A percentile compares a stretch with the other conserved stretches of the same genome.
phyloP scores from a whole-genome alignment of 495 filamentous ascomycete genomes.

The Trichoderma orchidacearum region DNA sequence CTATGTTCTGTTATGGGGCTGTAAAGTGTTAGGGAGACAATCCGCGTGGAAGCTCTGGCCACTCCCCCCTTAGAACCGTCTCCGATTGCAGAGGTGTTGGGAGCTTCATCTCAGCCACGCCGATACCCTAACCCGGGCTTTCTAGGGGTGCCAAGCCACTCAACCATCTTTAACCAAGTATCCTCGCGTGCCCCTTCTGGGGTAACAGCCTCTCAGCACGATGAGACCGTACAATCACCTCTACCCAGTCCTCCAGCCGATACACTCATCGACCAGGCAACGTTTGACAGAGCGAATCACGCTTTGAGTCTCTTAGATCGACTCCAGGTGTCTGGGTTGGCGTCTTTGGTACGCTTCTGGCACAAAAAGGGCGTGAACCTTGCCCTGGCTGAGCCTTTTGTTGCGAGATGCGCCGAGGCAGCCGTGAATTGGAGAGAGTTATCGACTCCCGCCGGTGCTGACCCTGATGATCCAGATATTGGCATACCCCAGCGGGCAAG shows the following conservation, averaged over 20 bases:
- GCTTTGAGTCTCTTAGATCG: neutral
- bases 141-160: slow-evolving; percentile 29
- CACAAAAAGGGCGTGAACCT: neutral
- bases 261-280: neutral
- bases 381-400: neutral
- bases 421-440: neutral
- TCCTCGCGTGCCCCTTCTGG: neutral
- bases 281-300: neutral
- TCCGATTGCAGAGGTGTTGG: neutral
- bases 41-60: neutral
- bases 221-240: neutral
- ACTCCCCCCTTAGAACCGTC: slow-evolving; percentile 6
- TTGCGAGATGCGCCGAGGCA: neutral
- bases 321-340: neutral
- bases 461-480: neutral
- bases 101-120: slow-evolving; percentile 4
- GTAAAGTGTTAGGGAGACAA: neutral
- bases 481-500: neutral
- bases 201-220: slow-evolving; percentile 7
- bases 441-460: neutral
- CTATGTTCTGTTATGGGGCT: neutral
- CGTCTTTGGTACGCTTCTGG: neutral
- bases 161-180: slow-evolving; percentile 27
- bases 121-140: slow-evolving; percentile 30
- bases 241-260: neutral